Evolutionary conservation across 352 stramenopile species (phyloP).

Genomic region (Globisporangium viniferum): DNA sequence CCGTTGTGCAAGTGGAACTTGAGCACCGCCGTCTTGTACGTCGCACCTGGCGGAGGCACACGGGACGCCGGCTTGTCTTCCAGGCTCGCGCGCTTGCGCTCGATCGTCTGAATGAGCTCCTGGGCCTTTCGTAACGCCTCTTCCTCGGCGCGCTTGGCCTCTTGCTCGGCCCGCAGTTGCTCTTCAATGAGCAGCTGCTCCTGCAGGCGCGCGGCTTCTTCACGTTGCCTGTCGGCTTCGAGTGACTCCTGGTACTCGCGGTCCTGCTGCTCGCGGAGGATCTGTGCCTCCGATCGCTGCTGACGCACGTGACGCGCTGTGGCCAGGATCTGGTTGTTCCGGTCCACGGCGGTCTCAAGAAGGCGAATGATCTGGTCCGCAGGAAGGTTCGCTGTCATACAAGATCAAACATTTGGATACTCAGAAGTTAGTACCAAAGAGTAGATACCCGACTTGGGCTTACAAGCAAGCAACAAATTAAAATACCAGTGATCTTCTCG

Average conservation of each 20-base stretch:
- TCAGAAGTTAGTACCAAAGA: background rate
- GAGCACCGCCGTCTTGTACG: constrained; percentile 71
- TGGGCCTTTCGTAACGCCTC: constrained; percentile 32
- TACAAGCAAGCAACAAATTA: background rate
- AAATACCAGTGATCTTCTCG: constrained; percentile 76
- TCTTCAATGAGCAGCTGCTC: constrained; percentile 42
- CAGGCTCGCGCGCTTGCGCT: constrained; percentile 54
- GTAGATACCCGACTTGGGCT: too few species aligned
- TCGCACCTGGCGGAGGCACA: constrained; percentile 37
- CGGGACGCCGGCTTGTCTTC: constrained; percentile 42
- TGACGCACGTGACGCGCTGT: constrained; percentile 67
- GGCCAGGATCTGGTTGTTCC: constrained; percentile 74
- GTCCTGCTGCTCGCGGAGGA: constrained; percentile 92
- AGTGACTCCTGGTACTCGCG: constrained; percentile 91
- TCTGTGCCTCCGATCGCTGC: constrained; percentile 79
- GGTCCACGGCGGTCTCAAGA: constrained; percentile 53
- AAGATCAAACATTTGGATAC: background rate
- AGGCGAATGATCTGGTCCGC: constrained; percentile 55
- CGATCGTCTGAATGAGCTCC: constrained; percentile 38
- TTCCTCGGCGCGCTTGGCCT: constrained; percentile 18
- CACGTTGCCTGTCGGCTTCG: constrained; percentile 82
- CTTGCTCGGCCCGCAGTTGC: constrained; percentile 11
- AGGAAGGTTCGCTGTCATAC: constrained; percentile 52
- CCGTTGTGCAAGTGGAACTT: constrained; percentile 85
- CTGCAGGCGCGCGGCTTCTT: constrained; percentile 47